Evolutionary conservation across 129 eudicot species (phyloP), one percentile per base, ranked within the genome.

Genomic region (Lactuca saligna): DNA sequence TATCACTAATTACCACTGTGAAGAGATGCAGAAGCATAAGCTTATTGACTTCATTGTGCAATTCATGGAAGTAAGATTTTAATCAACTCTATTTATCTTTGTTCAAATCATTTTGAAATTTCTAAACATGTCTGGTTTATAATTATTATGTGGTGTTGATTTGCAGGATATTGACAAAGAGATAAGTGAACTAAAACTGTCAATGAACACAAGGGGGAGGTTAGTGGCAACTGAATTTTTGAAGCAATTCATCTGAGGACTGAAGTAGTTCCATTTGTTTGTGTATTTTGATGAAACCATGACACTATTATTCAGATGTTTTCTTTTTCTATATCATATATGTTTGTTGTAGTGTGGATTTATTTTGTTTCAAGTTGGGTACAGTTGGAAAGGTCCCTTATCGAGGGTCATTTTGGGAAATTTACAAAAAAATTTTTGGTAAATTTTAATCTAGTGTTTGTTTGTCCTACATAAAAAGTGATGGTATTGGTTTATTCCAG

Each of bases 171-270:
- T 88, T 13, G 96, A 93, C 66, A 93, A 93, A 79, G 96, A 93
- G 78, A 87, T 89, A 35, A 87, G 96, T 54, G 98, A 89, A 70
- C 70, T 93, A 70, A 93, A 93, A 71, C 46, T 93, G 71, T 93
- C 98, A 2, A 86, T 93, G 78, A 93, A 89, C 75, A 89, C 98
- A 34, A 79, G 98, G 51, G 97, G 97, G 60, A 91, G 97, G 67
- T 81, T 91, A 13, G 97, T 91, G 46, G 97, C 97, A 14, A 88
- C 96, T 3, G 94, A 91, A 80, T 88, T 91, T 82, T 79, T 86
- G 39, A 88, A 86, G 87, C 97, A 88, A 59, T 91, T 91, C 65
- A 73, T 91, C 42, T 91, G 76, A 85, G 51, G 14, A 88, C 42
- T 91, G 76, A 85, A 60, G 14, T 66, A 12, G 29, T 29, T 6